Evolutionary conservation across 352 stramenopile genomes (phyloP), one percentile per base, ranked within the genome.

Genomic region (Plasmopara muralis): DNA sequence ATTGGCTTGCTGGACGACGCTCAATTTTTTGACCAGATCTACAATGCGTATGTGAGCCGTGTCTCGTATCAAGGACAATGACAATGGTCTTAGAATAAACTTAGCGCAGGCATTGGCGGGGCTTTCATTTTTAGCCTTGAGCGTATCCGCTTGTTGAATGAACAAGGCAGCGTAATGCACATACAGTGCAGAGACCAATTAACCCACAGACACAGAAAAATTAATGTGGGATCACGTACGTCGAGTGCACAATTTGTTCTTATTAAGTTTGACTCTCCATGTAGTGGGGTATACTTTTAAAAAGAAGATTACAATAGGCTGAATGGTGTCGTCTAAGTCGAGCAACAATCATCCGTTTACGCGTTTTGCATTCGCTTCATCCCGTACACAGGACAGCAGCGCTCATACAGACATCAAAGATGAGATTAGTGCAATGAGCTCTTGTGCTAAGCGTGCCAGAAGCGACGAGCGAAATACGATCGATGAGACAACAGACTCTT

Each of bases 21-120:
- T 46, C 68, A 83, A 64, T 93, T 93, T 67, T 87, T 93, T 53
- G 78, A 93, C 55, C 80, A 91, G 70, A 88, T 93, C 55, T 91
- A 93, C 68, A 77, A 89, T 59, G 80, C 80, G 53, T 93, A 90
- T 62, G 71, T 88, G 48, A 68, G 68, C 52, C 79, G 82, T 53
- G 66, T 87, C 50, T 78, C 68, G 50, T 66, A 68, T 49, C 70
- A 59, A 60, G 55, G 54, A 68, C 77, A 58, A 43, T 40, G 39
- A 47, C 35, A 55, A 46, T 29, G 43, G 50, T 43, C 52, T 47
- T 66, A 60, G 50, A 25, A 55, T 66, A 66, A 40, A 49, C 48
- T 31, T 57, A 62, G 62, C 60, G 51, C 56, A 66, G 48, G 57
- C 62, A 59, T 50, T 43, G 37, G 50, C 48, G 47, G 2, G 37